Evolutionary conservation across 140 eudicot genomes (phyloP).

Genomic region (Anethum foeniculum): DNA sequence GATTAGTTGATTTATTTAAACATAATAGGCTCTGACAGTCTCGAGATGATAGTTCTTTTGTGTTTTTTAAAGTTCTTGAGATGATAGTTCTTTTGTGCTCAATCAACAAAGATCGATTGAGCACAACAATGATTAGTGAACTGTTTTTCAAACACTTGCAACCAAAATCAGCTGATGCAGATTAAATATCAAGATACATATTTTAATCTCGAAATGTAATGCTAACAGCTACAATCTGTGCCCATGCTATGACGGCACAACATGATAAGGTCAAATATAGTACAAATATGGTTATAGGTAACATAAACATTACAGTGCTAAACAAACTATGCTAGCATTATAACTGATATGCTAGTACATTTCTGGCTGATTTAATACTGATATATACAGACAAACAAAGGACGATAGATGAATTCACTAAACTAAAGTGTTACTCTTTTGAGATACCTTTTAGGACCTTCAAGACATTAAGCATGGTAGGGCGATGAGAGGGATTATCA

Average conservation of each 20-base stretch:
- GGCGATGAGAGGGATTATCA: conserved; percentile 65
- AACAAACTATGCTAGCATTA: neutral
- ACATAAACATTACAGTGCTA: neutral
- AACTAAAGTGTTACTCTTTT: conserved; percentile 11
- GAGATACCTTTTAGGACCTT: conserved; percentile 56
- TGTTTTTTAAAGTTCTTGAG: neutral
- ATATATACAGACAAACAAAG: neutral
- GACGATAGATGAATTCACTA: neutral
- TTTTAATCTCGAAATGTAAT: neutral
- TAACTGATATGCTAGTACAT: neutral
- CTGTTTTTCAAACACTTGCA: neutral
- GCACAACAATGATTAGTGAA: neutral
- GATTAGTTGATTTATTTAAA: neutral
- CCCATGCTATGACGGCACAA: neutral
- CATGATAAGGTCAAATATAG: neutral
- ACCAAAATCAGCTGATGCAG: neutral
- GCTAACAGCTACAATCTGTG: neutral
- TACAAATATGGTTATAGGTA: neutral
- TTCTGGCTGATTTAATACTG: neutral
- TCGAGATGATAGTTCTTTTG: neutral
- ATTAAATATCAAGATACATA: neutral
- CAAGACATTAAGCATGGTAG: conserved; percentile 64
- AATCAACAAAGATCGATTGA: neutral
- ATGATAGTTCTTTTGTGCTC: too few species aligned
- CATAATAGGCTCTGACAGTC: neutral